Base-by-base conservation (phyloP, 2,329 filamentous ascomycete genomes). In the Stagonosporopsis rhizophila region DNA sequence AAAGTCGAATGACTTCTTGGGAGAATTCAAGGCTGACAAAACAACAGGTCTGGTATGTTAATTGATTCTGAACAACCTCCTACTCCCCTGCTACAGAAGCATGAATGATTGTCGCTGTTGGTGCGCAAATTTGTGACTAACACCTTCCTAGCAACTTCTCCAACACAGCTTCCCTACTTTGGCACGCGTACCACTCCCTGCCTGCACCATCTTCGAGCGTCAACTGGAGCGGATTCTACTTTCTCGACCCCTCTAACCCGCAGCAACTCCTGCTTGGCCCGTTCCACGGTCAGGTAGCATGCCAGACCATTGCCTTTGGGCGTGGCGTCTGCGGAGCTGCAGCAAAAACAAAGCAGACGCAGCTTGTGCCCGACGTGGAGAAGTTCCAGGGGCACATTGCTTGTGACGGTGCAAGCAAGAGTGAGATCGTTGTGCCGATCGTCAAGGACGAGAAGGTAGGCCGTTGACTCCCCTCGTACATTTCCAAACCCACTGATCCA, bases 371-470 rank as follows among this genome's bases (percentile, higher is more conserved):
- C 12, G 87, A 95, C 72, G 90, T 95, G 7, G 87, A 91, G 39
- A 70, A 78, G 47, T 94, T 94, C 68, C 88, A 89, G 0, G 90
- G 89, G 2, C 91, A 94, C 72, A 93, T 95, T 69, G 90, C 91
- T 9, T 94, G 91, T 72, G 91, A 95, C 74, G 84, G 85, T 4
- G 88, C 86, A 54, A 91, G 86, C 67, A 85, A 81, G 77, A 93
- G 90, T 71, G 91, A 95, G 79, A 88, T 95, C 71, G 91, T 95
- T 17, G 90, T 94, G 44, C 91, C 91, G 2, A 83, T 94, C 59
- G 62, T 89, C 9, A 69, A 79, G 56, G 66, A 66, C n/a, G 80
- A 73, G 20, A 80, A 80, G 76, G 81, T 82, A 60, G 64, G 74
- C 67, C n/a, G 9, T 14, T 30, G 15, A 30, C 30, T 39, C 34